Conservation (phyloP, 2,329 filamentous ascomycete species). For the Fusarium falciforme region DNA sequence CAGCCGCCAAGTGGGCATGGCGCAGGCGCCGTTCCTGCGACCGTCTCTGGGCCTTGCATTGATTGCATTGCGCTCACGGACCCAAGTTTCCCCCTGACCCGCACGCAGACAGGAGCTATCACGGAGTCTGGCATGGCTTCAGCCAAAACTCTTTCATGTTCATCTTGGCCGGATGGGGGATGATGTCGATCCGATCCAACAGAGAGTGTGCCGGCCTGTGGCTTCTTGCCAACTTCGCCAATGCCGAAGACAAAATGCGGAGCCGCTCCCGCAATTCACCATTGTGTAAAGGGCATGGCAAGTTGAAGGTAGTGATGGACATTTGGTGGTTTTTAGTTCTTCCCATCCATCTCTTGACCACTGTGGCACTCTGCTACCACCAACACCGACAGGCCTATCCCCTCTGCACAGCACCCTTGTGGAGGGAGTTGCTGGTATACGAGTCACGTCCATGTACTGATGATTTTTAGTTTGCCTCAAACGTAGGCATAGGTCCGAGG, state of each 20-base stretch:
- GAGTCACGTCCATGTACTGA: slow-evolving; percentile 7
- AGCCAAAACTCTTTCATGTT: background rate
- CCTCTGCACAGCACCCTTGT: background rate
- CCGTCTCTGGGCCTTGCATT: slow-evolving; percentile 9
- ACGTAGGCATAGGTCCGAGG: background rate
- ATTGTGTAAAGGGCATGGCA: background rate
- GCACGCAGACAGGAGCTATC: background rate
- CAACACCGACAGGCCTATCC: background rate
- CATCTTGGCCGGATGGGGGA: background rate
- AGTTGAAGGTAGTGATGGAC: background rate
- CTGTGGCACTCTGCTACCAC: background rate
- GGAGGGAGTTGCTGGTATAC: background rate
- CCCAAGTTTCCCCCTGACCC: slow-evolving; percentile 2
- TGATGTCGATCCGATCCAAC: background rate
- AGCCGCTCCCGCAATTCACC: background rate
- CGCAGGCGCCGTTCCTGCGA: slow-evolving; percentile 23
- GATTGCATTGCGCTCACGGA: background rate
- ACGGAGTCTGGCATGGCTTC: background rate
- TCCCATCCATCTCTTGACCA: background rate
- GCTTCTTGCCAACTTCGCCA: background rate
- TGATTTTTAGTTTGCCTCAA: background rate
- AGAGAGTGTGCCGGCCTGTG: background rate
- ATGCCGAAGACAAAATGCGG: background rate
- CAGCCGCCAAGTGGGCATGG: slow-evolving; percentile 35
- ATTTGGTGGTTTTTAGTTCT: background rate